A percentile compares a stretch with the other conserved stretches of the same genome.
Evolutionary conservation across 257 asterid species (phyloP).

Genomic region (Petunia secreta): DNA sequence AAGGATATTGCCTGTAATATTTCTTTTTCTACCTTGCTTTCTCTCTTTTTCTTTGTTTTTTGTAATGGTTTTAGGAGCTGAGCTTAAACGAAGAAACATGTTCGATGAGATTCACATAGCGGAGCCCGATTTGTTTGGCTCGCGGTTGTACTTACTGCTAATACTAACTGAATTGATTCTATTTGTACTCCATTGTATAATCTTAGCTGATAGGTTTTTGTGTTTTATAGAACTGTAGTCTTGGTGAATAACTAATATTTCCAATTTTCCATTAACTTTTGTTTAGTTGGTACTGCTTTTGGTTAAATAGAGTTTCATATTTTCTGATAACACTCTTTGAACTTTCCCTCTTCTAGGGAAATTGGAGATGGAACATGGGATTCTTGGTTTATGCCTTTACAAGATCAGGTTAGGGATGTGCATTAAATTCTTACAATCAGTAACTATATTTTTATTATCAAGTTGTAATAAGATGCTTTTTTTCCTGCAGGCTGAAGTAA

Average conservation of each 20-base stretch:
- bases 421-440: not conserved
- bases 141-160: no score
- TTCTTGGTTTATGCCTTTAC: conserved; percentile 89
- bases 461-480: conserved; percentile 31
- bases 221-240: no score
- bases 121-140: no score
- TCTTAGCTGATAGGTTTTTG: no score
- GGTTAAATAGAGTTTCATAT: not conserved
- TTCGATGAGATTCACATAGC: no score
- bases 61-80: not conserved
- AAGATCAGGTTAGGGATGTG: conserved; percentile 60
- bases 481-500: conserved; percentile 70
- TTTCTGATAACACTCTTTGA: not conserved
- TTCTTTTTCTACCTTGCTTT: not conserved
- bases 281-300: not conserved
- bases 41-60: not conserved
- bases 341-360: conserved; percentile 54
- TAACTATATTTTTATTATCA: no score
- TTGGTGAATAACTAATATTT: no score
- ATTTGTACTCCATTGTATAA: no score
- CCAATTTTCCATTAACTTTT: not conserved
- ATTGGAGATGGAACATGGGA: conserved; percentile 95
- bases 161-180: no score
- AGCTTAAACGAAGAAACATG: no score
- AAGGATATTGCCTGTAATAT: conserved; percentile 78